These are phyloP conservation scores for Debaryomycetaceae sp. DNA, from an alignment of 1,139 yeast species.

Conservation along the genomic window DNA sequence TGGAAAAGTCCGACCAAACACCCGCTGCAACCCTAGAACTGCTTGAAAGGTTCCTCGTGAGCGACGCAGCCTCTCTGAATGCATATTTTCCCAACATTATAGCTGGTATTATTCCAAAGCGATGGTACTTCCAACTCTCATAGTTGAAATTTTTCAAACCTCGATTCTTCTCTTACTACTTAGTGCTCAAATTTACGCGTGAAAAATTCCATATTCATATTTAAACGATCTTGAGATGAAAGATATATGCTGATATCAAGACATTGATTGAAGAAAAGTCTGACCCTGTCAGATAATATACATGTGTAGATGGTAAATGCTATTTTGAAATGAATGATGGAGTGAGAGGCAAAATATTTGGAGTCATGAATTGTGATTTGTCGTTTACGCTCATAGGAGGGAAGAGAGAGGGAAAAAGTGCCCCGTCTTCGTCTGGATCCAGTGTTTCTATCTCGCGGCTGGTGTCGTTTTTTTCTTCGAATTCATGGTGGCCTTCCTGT, in stretches of 20 bases:
- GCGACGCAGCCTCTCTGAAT: not conserved
- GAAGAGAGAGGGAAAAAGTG: slow-evolving; percentile 30
- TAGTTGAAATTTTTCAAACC: not conserved
- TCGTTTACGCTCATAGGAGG: slow-evolving; percentile 31
- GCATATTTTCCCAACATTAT: not conserved
- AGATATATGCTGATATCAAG: not conserved
- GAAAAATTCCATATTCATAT: not conserved
- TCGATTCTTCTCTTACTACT: too few relatives aligned
- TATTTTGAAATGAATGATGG: slow-evolving; percentile 20
- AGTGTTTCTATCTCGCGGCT: not conserved
- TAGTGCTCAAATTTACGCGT: not conserved
- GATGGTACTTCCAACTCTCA: not conserved
- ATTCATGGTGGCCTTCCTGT: too few relatives aligned
- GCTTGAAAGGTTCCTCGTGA: not conserved
- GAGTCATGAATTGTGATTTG: slow-evolving; percentile 20
- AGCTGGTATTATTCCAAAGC: not conserved
- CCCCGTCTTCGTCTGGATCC: not conserved
- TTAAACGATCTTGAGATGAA: not conserved
- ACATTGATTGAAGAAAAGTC: not conserved
- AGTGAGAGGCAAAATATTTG: slow-evolving; percentile 27
- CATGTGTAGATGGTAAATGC: not conserved
- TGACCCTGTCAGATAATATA: slow-evolving; percentile 4
- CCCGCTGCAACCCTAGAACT: slow-evolving; percentile 19
- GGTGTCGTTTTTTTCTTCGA: not conserved
- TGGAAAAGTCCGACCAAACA: slow-evolving; percentile 47